These are phyloP conservation scores for Scedosporium dehoogii DNA, from an alignment of 2,329 filamentous ascomycete genomes.

Conservation along the genomic window DNA sequence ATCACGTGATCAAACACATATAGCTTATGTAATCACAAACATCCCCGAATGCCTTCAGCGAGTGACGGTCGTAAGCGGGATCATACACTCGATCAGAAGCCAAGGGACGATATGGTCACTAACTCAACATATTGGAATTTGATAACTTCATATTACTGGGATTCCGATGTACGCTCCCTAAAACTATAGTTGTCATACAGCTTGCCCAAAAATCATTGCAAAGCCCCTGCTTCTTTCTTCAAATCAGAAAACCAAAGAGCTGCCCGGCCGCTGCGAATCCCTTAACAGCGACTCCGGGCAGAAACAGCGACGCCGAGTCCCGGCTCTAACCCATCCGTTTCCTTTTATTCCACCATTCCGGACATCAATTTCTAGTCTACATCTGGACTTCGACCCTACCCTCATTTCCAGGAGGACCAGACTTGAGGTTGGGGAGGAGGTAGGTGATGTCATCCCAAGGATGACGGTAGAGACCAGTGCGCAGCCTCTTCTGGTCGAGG, in stretches of 20 bases:
- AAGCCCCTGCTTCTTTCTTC: not conserved
- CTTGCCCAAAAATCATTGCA: conserved; percentile 1
- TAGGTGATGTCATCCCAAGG: conserved; percentile 99
- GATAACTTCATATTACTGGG: conserved; percentile 2
- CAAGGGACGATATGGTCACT: no score
- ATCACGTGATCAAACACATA: no score
- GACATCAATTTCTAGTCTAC: conserved; percentile 26
- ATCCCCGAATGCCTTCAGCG: no score
- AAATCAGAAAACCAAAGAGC: not conserved
- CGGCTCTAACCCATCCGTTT: conserved; percentile 2
- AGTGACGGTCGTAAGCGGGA: no score
- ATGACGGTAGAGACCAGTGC: conserved; percentile 96
- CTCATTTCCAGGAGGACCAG: conserved; percentile 63
- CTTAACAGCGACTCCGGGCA: not conserved
- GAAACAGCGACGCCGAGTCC: not conserved
- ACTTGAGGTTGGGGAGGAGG: conserved; percentile 70
- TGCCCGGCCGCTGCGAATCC: not conserved
- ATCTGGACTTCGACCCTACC: conserved; percentile 85
- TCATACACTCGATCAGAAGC: no score
- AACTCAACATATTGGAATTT: not conserved
- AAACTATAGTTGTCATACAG: conserved; percentile 6
- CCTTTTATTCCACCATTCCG: not conserved
- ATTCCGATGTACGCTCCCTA: conserved; percentile 4
- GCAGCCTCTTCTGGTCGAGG: conserved; percentile 98
- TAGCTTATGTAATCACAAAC: no score